Percentiles rank a stretch among this genome's conserved stretches.
phyloP scores from a whole-genome alignment of 2,329 filamentous ascomycete species.

The Aureobasidium sp. region DNA sequence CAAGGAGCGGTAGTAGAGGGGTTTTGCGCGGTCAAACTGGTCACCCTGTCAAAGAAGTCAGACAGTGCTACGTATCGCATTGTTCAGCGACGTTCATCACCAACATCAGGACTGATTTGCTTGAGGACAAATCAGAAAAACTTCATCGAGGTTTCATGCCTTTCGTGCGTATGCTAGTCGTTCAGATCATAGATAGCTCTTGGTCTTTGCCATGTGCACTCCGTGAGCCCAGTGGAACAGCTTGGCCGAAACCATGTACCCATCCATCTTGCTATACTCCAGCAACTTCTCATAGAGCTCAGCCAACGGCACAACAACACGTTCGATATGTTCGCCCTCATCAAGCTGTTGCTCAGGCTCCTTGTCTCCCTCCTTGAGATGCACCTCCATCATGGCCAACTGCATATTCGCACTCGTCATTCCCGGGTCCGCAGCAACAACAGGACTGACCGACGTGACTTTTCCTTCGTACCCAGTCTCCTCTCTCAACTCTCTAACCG shows the following conservation, averaged over 20 bases:
- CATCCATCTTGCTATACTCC: constrained; percentile 40
- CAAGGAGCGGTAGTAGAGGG: constrained; percentile 11
- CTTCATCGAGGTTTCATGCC: no score
- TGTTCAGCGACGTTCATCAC: no score
- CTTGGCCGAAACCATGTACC: constrained; percentile 51
- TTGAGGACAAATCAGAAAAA: no score
- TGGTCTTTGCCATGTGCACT: constrained; percentile 36
- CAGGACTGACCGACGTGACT: constrained; percentile 45
- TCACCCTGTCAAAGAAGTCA: not conserved
- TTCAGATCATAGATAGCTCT: constrained; percentile 11
- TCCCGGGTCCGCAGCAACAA: constrained; percentile 56
- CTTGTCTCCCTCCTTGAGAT: constrained; percentile 43
- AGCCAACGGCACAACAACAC: constrained; percentile 49
- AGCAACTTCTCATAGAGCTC: constrained; percentile 51
- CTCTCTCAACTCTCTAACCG: constrained; percentile 52
- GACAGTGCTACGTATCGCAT: no score
- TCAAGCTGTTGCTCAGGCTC: constrained; percentile 53
- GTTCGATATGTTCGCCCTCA: constrained; percentile 55
- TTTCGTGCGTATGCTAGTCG: no score
- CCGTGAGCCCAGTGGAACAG: constrained; percentile 56
- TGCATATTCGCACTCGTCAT: constrained; percentile 31
- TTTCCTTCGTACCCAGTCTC: constrained; percentile 57
- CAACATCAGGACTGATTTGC: no score
- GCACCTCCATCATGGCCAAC: constrained; percentile 54
- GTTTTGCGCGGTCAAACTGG: not conserved